These are phyloP conservation scores for Sporothrix inflata DNA, from an alignment of 2,329 filamentous ascomycete species.

Conservation along the genomic window DNA sequence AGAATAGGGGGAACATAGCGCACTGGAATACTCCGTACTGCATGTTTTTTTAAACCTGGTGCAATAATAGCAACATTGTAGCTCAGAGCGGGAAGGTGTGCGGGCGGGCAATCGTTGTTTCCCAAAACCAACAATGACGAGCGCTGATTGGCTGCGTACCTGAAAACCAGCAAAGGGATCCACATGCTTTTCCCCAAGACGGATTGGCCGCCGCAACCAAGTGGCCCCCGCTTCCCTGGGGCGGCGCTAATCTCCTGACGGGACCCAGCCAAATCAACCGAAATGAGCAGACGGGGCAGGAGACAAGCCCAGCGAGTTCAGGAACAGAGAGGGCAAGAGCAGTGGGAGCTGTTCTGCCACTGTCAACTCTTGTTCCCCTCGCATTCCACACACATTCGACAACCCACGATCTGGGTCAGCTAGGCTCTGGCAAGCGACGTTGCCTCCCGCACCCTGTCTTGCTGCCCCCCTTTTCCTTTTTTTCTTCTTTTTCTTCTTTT, in stretches of 20 bases:
- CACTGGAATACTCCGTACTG: background rate
- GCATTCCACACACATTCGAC: slow-evolving; percentile 7
- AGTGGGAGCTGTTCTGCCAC: background rate
- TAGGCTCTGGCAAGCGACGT: background rate
- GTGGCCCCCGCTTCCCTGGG: slow-evolving; percentile 16
- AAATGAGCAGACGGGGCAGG: slow-evolving; percentile 32
- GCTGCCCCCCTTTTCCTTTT: background rate
- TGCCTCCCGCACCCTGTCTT: background rate
- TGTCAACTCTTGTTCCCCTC: background rate
- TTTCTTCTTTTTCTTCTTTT: too few relatives aligned
- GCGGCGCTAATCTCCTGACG: slow-evolving; percentile 33
- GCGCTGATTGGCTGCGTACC: slow-evolving; percentile 26
- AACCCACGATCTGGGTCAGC: background rate
- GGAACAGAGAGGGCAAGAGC: background rate
- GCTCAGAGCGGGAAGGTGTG: slow-evolving; percentile 15
- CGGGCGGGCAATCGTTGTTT: slow-evolving; percentile 24
- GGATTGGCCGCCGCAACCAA: slow-evolving; percentile 28
- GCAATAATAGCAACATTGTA: slow-evolving; percentile 23
- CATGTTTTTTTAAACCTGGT: background rate
- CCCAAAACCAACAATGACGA: background rate
- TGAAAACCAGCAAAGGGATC: background rate
- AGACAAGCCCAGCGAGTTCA: background rate
- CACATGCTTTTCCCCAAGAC: slow-evolving; percentile 21
- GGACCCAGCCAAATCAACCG: slow-evolving; percentile 31
- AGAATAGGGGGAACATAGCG: background rate